These are phyloP conservation scores for Boletus huronensis DNA, from an alignment of 768 basidiomycete genomes.

Conservation along the genomic window DNA sequence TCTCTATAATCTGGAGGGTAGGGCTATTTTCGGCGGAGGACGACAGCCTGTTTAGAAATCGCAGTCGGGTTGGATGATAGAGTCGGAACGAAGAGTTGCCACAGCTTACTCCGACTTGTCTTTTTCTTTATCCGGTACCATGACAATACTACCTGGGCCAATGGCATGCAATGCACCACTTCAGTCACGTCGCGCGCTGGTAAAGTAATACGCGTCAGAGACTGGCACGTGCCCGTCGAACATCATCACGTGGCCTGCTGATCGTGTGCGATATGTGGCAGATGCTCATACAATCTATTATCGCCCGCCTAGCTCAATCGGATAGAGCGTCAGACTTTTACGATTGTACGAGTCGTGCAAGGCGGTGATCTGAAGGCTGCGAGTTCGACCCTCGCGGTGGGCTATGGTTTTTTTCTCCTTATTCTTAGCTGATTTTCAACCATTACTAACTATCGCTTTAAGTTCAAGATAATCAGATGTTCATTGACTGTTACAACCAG, in stretches of 20 bases:
- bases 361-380: constrained; percentile 74
- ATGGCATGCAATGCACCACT: background rate
- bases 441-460: background rate
- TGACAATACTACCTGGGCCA: background rate
- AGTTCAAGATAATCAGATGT: background rate
- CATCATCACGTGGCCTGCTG: constrained; percentile 17
- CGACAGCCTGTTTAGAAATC: background rate
- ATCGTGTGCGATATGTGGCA: constrained; percentile 35
- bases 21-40: background rate
- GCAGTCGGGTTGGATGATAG: background rate
- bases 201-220: background rate
- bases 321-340: constrained; percentile 69
- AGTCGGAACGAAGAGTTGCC: background rate
- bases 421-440: background rate
- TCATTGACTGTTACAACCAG: background rate
- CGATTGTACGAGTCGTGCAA: constrained; percentile 29
- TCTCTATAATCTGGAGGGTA: constrained; percentile 45
- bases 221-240: constrained; percentile 17
- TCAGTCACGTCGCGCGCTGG: background rate
- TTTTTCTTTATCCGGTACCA: constrained; percentile 50
- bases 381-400: constrained; percentile 85
- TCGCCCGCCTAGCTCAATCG: constrained; percentile 64
- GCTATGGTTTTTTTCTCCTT: constrained; percentile 38
- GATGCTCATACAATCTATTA: background rate
- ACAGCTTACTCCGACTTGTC: constrained; percentile 36